Base-by-base conservation (phyloP, 2,329 filamentous ascomycete genomes). In the Lachnellula cervina region DNA sequence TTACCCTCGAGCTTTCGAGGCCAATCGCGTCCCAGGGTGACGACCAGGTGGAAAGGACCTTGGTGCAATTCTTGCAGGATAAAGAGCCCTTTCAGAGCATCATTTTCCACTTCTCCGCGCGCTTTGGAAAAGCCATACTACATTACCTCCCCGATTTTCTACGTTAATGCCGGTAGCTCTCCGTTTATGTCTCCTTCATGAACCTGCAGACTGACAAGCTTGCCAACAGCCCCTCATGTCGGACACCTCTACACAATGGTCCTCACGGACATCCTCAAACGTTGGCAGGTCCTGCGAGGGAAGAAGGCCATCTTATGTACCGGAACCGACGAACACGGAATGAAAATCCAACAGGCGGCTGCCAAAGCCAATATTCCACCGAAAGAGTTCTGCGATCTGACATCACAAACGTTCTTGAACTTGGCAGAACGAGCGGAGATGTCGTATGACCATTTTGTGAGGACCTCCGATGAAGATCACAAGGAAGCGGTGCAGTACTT, bases 141-240 rank as follows among this genome's bases (percentile, higher is more conserved):
- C 77, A 80, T 96, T 67, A 97, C 94, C 5, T 95, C 91, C 8
- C 94, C 94, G 2, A 99, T 99, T 56, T 99, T 97, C 77, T 99
- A 99, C 73, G 94, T 99, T 76, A 99, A 99, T 81, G 90, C 92
- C 54, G 85, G 90, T 92, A 76, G 35, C 25, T 47, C 42, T 44
- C 42, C 42, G 13, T 32, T 32, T 8, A 44, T 9, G 19, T 13
- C 42, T 21, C 42, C 42, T 44, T 21, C 42, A 19, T 19, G 42
- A 13, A 17, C 4, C 21, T 17, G 16, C n/a, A 9, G 11, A 40
- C 14, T 19, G n/a, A 44, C n/a, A 13, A 16, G n/a, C 21, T 16
- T 32, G 51, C 44, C 34, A 35, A 43, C 34, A 93, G 91, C 90
- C 46, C 94, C 94, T 50, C 94, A 99, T 76, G 84, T 97, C 60